phyloP scores from a whole-genome alignment of 345 rosid species.

The Populus nigra region DNA sequence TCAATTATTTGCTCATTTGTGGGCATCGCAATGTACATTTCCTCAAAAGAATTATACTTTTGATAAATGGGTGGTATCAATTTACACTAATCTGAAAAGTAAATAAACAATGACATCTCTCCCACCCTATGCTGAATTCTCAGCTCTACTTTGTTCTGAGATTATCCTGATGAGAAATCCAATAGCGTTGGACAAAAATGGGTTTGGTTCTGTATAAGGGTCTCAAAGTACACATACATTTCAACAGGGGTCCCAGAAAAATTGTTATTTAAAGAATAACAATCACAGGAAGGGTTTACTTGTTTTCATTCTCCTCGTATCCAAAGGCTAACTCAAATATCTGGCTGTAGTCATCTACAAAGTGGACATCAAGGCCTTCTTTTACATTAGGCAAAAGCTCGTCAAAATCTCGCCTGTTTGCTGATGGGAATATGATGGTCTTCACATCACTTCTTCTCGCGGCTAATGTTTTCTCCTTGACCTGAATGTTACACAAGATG shows the following conservation, averaged over 20 bases:
- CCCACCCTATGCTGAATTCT: constrained; percentile 6
- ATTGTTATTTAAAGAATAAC: background rate
- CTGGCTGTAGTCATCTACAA: constrained; percentile 70
- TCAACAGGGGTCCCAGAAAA: constrained; percentile 5
- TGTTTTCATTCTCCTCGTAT: constrained; percentile 27
- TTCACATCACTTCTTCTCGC: constrained; percentile 87
- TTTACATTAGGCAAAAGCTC: constrained; percentile 84
- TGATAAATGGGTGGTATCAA: constrained; percentile 6
- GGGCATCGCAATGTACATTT: background rate
- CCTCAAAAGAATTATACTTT: background rate
- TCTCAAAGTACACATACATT: background rate
- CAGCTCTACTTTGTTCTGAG: background rate
- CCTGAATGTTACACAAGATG: constrained; percentile 40
- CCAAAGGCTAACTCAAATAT: constrained; percentile 64
- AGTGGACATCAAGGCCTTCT: constrained; percentile 92
- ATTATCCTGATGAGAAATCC: background rate
- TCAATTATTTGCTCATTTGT: background rate
- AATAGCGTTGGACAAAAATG: constrained; percentile 17
- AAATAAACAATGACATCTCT: background rate
- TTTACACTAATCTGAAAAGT: background rate
- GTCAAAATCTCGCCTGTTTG: constrained; percentile 87
- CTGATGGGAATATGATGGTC: constrained; percentile 83
- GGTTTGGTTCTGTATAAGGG: background rate
- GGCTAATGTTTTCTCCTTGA: constrained; percentile 92
- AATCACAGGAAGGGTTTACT: constrained; percentile 13